Conservation (phyloP, 768 basidiomycete genomes). For the Arthromyces matolae region DNA sequence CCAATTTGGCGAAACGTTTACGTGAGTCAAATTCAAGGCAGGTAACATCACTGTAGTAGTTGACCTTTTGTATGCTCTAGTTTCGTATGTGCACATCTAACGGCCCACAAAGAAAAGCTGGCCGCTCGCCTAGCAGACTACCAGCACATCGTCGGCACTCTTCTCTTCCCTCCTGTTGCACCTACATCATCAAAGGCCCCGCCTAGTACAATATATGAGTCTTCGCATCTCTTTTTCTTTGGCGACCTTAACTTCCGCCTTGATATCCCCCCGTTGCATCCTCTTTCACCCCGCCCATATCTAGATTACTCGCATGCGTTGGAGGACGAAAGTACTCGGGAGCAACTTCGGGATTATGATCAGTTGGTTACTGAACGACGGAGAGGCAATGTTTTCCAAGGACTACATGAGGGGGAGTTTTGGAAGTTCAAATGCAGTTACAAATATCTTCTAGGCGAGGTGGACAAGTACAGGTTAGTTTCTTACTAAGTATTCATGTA, state of each 20-base stretch:
- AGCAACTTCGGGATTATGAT: constrained; percentile 66
- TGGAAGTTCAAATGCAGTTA: constrained; percentile 90
- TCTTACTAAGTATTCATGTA: neutral
- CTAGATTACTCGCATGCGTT: constrained; percentile 40
- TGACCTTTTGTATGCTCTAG: constrained; percentile 4
- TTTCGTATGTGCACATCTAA: constrained; percentile 91
- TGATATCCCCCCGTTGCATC: constrained; percentile 53
- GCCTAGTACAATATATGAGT: constrained; percentile 71
- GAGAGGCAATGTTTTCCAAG: constrained; percentile 63
- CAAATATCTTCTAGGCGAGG: constrained; percentile 78
- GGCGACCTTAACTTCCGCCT: constrained; percentile 94
- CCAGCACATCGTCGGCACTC: constrained; percentile 70
- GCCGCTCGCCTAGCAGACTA: constrained; percentile 71
- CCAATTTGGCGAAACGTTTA: constrained; percentile 69
- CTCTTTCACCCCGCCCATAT: constrained; percentile 32
- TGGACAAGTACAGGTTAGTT: constrained; percentile 78
- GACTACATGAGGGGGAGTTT: constrained; percentile 82
- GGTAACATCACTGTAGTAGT: neutral
- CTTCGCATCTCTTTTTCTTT: constrained; percentile 88
- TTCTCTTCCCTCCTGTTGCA: constrained; percentile 66
- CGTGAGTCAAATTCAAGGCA: constrained; percentile 58
- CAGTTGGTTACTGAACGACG: constrained; percentile 63
- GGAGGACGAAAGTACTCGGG: constrained; percentile 48
- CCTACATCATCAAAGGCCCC: constrained; percentile 27
- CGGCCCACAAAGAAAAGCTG: constrained; percentile 71